Percentiles rank a stretch among this genome's conserved stretches.
phyloP scores from a whole-genome alignment of 1,284 basidiomycete species.

The Agaricales sp. region DNA sequence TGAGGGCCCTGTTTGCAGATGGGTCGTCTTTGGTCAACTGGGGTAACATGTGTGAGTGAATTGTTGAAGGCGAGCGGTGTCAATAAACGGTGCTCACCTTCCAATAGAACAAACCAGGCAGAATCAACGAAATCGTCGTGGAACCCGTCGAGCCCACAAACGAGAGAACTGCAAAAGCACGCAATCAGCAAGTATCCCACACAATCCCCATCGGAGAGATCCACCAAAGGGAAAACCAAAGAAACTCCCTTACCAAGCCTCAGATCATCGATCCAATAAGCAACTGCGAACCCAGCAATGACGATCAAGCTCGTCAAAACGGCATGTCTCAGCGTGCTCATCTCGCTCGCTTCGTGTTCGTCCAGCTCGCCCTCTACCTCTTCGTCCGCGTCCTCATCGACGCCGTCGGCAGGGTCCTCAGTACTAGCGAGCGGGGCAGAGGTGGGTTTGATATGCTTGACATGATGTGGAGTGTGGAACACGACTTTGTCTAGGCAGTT shows the following conservation, averaged over 20 bases:
- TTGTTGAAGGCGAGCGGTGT: slow-evolving; percentile 8
- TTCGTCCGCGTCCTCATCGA: slow-evolving; percentile 33
- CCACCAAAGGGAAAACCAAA: background rate
- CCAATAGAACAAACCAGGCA: slow-evolving; percentile 84
- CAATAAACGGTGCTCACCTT: slow-evolving; percentile 45
- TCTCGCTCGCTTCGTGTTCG: slow-evolving; percentile 49
- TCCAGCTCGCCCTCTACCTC: slow-evolving; percentile 36
- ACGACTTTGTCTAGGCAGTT: slow-evolving; percentile 84
- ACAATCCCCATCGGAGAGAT: background rate
- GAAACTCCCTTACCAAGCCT: slow-evolving; percentile 55
- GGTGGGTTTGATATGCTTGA: too few species aligned
- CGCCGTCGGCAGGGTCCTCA: slow-evolving; percentile 6
- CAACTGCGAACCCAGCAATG: slow-evolving; percentile 61
- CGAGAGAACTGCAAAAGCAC: slow-evolving; percentile 58
- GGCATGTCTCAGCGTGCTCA: slow-evolving; percentile 66
- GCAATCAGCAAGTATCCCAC: slow-evolving; percentile 11
- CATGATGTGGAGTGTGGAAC: slow-evolving; percentile 38
- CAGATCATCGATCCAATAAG: slow-evolving; percentile 77
- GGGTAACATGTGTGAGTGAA: slow-evolving; percentile 17
- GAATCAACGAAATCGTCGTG: slow-evolving; percentile 95
- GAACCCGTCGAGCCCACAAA: slow-evolving; percentile 97
- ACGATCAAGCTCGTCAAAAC: slow-evolving; percentile 70
- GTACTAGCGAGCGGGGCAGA: too few species aligned
- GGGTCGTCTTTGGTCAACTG: slow-evolving; percentile 68
- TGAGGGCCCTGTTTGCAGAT: slow-evolving; percentile 44